Conservation (phyloP, 306 rosid genomes). For the Erythrophleum fordii region DNA sequence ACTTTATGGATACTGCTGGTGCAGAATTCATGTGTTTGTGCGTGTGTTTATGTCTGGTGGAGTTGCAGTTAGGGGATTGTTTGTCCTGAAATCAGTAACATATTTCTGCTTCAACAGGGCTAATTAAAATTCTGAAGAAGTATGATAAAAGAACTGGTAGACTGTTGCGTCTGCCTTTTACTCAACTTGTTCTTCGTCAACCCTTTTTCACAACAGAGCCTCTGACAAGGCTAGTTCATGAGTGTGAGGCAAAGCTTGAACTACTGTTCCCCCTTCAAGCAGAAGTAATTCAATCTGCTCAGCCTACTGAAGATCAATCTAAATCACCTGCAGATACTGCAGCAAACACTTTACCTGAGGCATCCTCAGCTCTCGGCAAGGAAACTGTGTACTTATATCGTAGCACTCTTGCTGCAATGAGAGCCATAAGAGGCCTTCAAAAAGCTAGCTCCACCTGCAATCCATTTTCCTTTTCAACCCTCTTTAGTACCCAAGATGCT, state of each 20-base stretch:
- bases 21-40: background rate
- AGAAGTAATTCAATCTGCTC: conserved; percentile 76
- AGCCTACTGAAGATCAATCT: conserved; percentile 41
- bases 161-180: conserved; percentile 75
- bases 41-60: background rate
- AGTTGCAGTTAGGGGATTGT: conserved; percentile 13
- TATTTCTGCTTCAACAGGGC: conserved; percentile 62
- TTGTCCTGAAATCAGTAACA: conserved; percentile 33
- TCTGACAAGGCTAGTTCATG: conserved; percentile 79
- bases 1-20: conserved; percentile 5
- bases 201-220: conserved; percentile 88
- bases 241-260: conserved; percentile 91
- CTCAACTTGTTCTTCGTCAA: conserved; percentile 77
- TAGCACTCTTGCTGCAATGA: conserved; percentile 91
- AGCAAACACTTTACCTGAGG: conserved; percentile 35
- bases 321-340: conserved; percentile 33
- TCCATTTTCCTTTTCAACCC: conserved; percentile 82
- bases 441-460: conserved; percentile 86
- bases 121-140: conserved; percentile 89
- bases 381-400: conserved; percentile 70
- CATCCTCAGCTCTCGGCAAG: conserved; percentile 65
- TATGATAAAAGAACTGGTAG: conserved; percentile 94
- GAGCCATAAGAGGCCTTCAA: conserved; percentile 79
- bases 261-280: conserved; percentile 88
- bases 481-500: conserved; percentile 62